Base-by-base conservation (phyloP, 2,329 filamentous ascomycete genomes). In the Pyrenophora tritici-repentis region DNA sequence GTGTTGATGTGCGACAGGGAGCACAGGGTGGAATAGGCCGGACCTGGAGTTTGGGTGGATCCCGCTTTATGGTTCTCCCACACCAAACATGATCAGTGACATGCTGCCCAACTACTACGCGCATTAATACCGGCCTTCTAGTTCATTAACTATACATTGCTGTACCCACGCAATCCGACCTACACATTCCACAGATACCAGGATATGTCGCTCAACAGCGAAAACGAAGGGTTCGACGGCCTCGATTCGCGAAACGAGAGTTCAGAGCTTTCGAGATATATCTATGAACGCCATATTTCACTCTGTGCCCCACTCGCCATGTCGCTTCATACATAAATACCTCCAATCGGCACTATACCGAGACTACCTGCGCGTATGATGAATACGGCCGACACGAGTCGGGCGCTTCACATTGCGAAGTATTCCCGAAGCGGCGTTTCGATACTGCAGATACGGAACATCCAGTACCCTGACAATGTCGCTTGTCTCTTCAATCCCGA, bases 151-250 rank as follows among this genome's bases (percentile, higher is more conserved):
- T 39, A 24, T 22, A 32, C 16, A 10, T 22, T 16, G 4, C 20
- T 20, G 22, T 46, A 35, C 36, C 47, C 26, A 38, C 31, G 42
- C 26, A 29, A 39, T 35, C 43, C 32, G 32, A 46, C 53, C 49
- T 43, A 45, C 37, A 51, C 38, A 38, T 47, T 42, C 63, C 47
- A 59, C 56, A 59, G 44, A 38, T 42, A 58, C 55, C 51, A 53
- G 31, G 42, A 59, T 59, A 53, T 38, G 42, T 48, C 42, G 47
- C 17, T 47, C 49, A 53, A 50, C 29, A 20, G 18, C 3, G 58
- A 58, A 66, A 67, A 64, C 58, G n/a, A 61, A 45, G 50, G 20
- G 56, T 42, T 12, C 13, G 63, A 63, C 60, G 22, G 53, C 52
- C 54, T 42, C 49, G 51, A 42, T 50, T 42, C 38, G 31, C 43